Evolutionary conservation across 257 asterid genomes (phyloP).

Genomic region (Solanum bulbocastanum): DNA sequence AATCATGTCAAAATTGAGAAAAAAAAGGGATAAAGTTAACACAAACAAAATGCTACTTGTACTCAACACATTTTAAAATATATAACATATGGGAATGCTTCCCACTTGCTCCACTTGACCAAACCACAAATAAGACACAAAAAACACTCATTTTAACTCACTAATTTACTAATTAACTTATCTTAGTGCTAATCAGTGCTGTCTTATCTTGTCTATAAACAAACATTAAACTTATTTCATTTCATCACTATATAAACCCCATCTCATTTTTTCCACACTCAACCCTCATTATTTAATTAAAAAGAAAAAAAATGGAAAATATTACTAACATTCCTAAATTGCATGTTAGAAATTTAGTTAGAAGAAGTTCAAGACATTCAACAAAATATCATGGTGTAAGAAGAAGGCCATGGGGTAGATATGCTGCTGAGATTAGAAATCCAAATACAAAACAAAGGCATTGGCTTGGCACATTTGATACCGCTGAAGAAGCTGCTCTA

Average conservation of each 20-base stretch:
- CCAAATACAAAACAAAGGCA: constrained; percentile 26
- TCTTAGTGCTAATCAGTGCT: background rate
- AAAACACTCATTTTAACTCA: background rate
- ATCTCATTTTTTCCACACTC: background rate
- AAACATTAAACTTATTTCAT: background rate
- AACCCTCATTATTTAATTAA: background rate
- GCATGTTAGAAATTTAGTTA: constrained; percentile 5
- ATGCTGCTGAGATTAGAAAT: constrained; percentile 24
- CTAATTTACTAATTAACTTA: background rate
- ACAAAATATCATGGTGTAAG: constrained; percentile 23
- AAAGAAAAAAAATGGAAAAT: constrained; percentile 2
- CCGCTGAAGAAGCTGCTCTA: constrained; percentile 26
- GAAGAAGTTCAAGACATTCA: constrained; percentile 24
- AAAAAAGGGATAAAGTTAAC: constrained; percentile 11
- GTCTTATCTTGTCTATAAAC: background rate
- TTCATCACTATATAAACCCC: constrained; percentile 7
- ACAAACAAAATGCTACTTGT: constrained; percentile 5
- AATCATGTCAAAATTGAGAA: constrained; percentile 10
- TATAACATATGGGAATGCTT: background rate
- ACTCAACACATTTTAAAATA: background rate
- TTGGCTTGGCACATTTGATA: constrained; percentile 31
- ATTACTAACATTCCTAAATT: constrained; percentile 1
- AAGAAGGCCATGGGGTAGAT: constrained; percentile 27
- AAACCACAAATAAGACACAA: background rate
- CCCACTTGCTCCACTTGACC: constrained; percentile 22